phyloP scores from a whole-genome alignment of 2,329 filamentous ascomycete genomes.

The Peltaster fructicola region DNA sequence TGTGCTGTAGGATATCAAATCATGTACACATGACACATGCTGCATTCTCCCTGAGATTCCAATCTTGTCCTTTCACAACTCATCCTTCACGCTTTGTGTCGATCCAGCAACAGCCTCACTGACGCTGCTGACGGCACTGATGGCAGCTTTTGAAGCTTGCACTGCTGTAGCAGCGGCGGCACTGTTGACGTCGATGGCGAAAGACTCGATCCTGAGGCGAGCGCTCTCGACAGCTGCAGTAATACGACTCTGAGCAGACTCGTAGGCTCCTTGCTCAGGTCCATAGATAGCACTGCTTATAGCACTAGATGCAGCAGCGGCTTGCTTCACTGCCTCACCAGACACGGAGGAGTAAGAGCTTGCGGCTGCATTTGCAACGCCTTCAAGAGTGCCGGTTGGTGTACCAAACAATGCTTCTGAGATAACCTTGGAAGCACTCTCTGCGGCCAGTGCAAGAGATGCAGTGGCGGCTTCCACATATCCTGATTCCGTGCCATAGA shows the following conservation, averaged over 20 bases:
- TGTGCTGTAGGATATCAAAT: no score
- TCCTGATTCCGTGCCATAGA: constrained; percentile 36
- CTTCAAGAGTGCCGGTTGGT: constrained; percentile 29
- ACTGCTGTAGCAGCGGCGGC: no score
- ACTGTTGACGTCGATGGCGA: no score
- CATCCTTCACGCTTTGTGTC: constrained; percentile 32
- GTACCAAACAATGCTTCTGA: constrained; percentile 40
- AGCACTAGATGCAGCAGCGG: constrained; percentile 26
- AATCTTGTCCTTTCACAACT: constrained; percentile 24
- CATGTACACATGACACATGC: no score
- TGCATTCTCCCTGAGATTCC: no score
- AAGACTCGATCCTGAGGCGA: background rate
- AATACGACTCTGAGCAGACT: constrained; percentile 27
- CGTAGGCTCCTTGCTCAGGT: constrained; percentile 31
- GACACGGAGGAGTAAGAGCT: constrained; percentile 29
- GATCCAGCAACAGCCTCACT: constrained; percentile 26
- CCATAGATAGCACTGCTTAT: constrained; percentile 32
- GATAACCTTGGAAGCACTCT: constrained; percentile 37
- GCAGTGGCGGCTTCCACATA: constrained; percentile 36
- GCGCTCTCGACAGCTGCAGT: constrained; percentile 16
- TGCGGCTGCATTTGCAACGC: constrained; percentile 26
- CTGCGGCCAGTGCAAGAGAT: constrained; percentile 35
- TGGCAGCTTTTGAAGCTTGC: constrained; percentile 13
- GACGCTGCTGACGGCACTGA: constrained; percentile 14
- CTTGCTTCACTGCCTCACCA: constrained; percentile 27